Percentiles rank a stretch among this genome's conserved stretches.
Evolutionary conservation across 2,329 filamentous ascomycete species (phyloP).

Genomic region (Mycosphaerelloides madeirae): DNA sequence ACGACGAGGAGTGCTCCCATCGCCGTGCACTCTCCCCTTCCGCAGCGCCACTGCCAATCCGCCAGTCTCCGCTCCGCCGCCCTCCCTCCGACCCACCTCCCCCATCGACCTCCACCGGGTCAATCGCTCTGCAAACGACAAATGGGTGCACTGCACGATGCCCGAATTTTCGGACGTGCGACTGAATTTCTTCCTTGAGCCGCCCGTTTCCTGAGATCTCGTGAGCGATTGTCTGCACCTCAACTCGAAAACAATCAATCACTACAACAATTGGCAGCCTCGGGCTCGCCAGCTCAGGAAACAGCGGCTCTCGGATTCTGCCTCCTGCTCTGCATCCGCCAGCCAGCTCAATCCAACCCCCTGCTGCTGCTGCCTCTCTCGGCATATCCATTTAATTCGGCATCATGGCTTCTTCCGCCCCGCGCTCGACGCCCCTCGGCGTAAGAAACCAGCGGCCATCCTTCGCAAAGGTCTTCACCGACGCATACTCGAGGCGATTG

Average conservation of each 20-base stretch:
- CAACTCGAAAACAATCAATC: conserved; percentile 5
- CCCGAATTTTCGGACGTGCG: conserved; percentile 43
- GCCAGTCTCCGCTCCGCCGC: no score
- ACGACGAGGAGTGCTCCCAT: no score
- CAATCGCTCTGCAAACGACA: conserved; percentile 4
- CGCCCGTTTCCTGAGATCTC: conserved; percentile 39
- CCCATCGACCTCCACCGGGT: not conserved
- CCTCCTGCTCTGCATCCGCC: conserved; percentile 9
- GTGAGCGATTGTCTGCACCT: conserved; percentile 24
- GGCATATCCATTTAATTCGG: conserved; percentile 17
- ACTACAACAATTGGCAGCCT: conserved; percentile 30
- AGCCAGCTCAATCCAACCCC: no score
- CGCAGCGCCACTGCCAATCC: no score
- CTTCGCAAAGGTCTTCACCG: conserved; percentile 34
- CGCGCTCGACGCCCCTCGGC: conserved; percentile 19
- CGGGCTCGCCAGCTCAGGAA: conserved; percentile 32
- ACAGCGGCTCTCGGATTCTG: conserved; percentile 32
- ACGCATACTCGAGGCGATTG: not conserved
- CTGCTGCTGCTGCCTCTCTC: conserved; percentile 7
- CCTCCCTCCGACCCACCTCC: no score
- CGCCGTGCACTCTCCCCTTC: no score
- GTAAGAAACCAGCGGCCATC: conserved; percentile 30
- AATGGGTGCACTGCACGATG: conserved; percentile 49
- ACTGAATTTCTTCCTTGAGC: conserved; percentile 50
- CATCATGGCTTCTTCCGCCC: conserved; percentile 31